Conservation (phyloP, 345 rosid species). For the Adansonia digitata region DNA sequence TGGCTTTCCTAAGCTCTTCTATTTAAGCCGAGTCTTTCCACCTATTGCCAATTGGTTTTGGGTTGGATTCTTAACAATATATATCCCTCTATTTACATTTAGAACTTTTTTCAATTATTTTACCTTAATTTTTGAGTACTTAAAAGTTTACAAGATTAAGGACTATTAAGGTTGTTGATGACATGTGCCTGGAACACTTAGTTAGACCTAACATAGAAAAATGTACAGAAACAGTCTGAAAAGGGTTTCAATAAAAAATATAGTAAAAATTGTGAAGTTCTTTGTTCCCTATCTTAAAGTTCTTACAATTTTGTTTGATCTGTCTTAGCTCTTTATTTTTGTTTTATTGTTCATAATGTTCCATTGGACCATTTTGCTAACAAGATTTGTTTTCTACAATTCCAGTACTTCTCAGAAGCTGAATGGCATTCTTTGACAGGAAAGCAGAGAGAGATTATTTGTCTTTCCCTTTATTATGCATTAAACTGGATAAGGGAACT, state of each 20-base stretch:
- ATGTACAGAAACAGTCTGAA: neutral
- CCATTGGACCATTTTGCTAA: constrained; percentile 23
- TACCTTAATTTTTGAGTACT: neutral
- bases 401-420: constrained; percentile 51
- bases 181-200: neutral
- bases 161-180: neutral
- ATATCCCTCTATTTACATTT: neutral
- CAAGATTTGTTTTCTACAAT: constrained; percentile 27
- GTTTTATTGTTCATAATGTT: neutral
- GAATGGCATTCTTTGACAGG: constrained; percentile 53
- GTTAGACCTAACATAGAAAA: neutral
- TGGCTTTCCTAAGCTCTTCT: too few species aligned
- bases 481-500: constrained; percentile 80
- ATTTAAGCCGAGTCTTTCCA: too few species aligned
- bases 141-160: neutral
- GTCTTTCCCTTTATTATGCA: constrained; percentile 65
- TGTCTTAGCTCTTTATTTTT: neutral
- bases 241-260: neutral
- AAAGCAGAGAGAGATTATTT: constrained; percentile 61
- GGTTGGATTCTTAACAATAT: neutral
- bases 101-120: neutral
- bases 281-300: neutral
- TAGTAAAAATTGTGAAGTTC: neutral
- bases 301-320: neutral
- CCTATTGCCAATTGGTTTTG: neutral